Conservation (phyloP, 208 protist species). For the Leishmania aethiopica region DNA sequence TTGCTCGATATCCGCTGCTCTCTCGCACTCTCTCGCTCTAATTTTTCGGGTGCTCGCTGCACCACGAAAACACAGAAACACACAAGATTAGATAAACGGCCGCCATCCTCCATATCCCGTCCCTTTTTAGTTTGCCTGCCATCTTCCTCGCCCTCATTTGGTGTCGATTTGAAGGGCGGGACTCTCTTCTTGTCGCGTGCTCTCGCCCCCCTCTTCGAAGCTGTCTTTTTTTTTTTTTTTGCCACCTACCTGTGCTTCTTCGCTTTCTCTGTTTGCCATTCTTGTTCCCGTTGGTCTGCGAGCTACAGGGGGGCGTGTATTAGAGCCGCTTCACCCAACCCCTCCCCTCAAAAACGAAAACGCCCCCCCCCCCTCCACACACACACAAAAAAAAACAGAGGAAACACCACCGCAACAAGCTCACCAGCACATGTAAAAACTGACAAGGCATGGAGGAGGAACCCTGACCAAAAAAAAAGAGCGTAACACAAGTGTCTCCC, state of each 20-base stretch:
- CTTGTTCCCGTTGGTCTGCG: neutral
- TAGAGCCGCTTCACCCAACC: neutral
- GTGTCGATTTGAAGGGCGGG: neutral
- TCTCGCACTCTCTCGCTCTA: neutral
- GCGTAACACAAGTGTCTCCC: neutral
- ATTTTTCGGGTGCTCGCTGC: neutral
- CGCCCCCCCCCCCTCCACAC: too few species aligned
- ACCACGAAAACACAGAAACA: neutral
- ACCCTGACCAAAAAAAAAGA: neutral
- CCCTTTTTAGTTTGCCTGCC: neutral
- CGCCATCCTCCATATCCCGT: neutral
- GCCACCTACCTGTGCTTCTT: neutral
- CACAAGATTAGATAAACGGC: neutral
- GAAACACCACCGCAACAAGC: neutral
- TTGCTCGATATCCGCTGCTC: neutral
- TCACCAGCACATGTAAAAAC: neutral
- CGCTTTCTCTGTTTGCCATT: neutral
- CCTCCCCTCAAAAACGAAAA: too few species aligned
- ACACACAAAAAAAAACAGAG: too few species aligned
- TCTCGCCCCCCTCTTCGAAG: neutral
- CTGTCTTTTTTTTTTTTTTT: neutral
- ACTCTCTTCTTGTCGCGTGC: neutral
- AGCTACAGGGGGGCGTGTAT: neutral
- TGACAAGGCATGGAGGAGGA: too few species aligned
- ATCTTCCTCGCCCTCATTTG: neutral